These are phyloP conservation scores for Punica granatum DNA, from an alignment of 345 rosid genomes.

Conservation along the genomic window DNA sequence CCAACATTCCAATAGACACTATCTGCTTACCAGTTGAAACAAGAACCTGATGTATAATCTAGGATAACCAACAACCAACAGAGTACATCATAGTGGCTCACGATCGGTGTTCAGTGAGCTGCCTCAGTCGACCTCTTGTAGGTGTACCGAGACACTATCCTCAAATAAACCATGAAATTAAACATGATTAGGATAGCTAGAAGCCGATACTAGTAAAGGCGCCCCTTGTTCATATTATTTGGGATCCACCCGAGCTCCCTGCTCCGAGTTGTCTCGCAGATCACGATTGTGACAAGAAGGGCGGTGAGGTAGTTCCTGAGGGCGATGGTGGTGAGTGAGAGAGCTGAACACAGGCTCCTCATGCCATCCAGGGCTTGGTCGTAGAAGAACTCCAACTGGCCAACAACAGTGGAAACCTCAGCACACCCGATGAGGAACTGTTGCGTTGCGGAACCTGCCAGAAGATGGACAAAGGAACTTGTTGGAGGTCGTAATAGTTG, in stretches of 20 bases:
- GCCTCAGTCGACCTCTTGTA: slow-evolving; percentile 60
- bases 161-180: slow-evolving; percentile 57
- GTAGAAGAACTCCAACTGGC: slow-evolving; percentile 80
- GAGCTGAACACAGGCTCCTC: slow-evolving; percentile 83
- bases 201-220: slow-evolving; percentile 83
- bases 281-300: slow-evolving; percentile 55
- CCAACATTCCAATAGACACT: too few species aligned
- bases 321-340: slow-evolving; percentile 69
- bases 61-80: too few species aligned
- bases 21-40: not conserved
- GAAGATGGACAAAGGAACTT: slow-evolving; percentile 66
- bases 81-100: too few species aligned
- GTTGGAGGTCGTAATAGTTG: slow-evolving; percentile 46
- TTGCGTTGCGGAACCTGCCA: slow-evolving; percentile 93
- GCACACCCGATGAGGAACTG: slow-evolving; percentile 78
- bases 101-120: slow-evolving; percentile 10
- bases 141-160: slow-evolving; percentile 59
- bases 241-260: slow-evolving; percentile 86
- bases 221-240: slow-evolving; percentile 64
- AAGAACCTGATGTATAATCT: too few species aligned
- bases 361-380: slow-evolving; percentile 95
- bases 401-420: slow-evolving; percentile 68
- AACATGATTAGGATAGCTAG: slow-evolving; percentile 53
- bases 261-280: slow-evolving; percentile 33
- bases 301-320: slow-evolving; percentile 77